phyloP scores from a whole-genome alignment of 805 yeast genomes.

The Torulaspora quercuum region DNA sequence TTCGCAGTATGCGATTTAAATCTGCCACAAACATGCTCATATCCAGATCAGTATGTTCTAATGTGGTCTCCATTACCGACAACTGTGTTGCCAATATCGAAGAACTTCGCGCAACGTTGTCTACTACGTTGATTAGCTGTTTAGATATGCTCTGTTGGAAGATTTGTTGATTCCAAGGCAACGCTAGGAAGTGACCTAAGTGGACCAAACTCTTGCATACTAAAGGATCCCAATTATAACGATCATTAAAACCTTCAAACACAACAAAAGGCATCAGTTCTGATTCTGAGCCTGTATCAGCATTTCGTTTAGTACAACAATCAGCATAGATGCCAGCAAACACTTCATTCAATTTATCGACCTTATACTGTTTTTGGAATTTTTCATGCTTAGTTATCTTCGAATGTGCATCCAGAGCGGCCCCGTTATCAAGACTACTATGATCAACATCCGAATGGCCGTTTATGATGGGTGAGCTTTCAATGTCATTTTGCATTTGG shows the following conservation, averaged over 20 bases:
- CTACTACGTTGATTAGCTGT: slow-evolving; percentile 11
- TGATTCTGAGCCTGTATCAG: neutral
- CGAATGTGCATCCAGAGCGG: slow-evolving; percentile 1
- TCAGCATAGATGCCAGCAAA: slow-evolving; percentile 13
- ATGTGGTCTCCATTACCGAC: slow-evolving; percentile 13
- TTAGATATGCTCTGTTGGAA: slow-evolving; percentile 14
- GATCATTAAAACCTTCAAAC: slow-evolving; percentile 25
- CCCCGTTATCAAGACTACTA: slow-evolving; percentile 5
- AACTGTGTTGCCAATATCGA: slow-evolving; percentile 12
- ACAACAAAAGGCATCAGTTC: slow-evolving; percentile 18
- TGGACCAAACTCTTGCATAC: slow-evolving; percentile 14
- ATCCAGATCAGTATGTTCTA: slow-evolving; percentile 13
- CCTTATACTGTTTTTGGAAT: slow-evolving; percentile 12
- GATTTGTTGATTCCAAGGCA: slow-evolving; percentile 26
- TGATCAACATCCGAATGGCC: slow-evolving; percentile 7
- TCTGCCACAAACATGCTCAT: slow-evolving; percentile 6
- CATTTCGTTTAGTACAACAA: slow-evolving; percentile 5
- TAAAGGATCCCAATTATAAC: slow-evolving; percentile 23
- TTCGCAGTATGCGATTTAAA: slow-evolving; percentile 9
- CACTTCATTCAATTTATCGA: slow-evolving; percentile 15
- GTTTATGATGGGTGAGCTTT: slow-evolving; percentile 1
- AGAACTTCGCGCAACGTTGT: slow-evolving; percentile 14
- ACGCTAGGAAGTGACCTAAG: slow-evolving; percentile 18
- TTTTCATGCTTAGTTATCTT: slow-evolving; percentile 14
- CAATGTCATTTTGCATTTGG: slow-evolving; percentile 1